A percentile compares a stretch with the other conserved stretches of the same genome.
phyloP scores from a whole-genome alignment of 768 basidiomycete species.

The Cystofilobasidium macerans region DNA sequence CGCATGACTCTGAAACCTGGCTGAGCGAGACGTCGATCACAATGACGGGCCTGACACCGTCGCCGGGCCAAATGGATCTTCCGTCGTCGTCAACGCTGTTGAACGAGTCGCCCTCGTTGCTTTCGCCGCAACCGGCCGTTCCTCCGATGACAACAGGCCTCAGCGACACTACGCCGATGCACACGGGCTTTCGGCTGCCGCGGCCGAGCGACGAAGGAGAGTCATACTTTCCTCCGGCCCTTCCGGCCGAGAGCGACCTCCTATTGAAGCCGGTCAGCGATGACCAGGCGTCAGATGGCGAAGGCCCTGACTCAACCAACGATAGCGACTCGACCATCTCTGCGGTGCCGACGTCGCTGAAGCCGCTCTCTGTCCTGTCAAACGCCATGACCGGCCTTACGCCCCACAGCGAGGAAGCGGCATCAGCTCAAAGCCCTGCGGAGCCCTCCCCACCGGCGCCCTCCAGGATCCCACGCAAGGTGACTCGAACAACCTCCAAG shows the following conservation, averaged over 20 bases:
- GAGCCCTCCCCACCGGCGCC: not conserved
- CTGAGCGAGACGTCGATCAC: not conserved
- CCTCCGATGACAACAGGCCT: not conserved
- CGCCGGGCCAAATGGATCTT: not conserved
- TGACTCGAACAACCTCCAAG: not conserved
- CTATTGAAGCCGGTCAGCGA: not conserved
- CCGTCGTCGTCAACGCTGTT: not conserved
- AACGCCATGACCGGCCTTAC: conserved; percentile 29
- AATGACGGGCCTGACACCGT: not conserved
- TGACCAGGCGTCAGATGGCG: not conserved
- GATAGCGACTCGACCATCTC: conserved; percentile 43
- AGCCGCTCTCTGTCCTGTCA: conserved; percentile 27
- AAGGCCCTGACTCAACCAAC: conserved; percentile 19
- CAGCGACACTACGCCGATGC: not conserved
- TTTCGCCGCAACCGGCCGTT: no score
- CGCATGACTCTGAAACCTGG: not conserved
- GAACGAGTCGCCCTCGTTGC: not conserved
- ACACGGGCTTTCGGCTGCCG: not conserved
- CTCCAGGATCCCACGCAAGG: conserved; percentile 15
- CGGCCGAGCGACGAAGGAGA: not conserved
- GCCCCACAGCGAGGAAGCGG: not conserved
- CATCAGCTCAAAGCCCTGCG: not conserved
- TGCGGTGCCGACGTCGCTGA: conserved; percentile 30
- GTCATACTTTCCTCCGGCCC: not conserved
- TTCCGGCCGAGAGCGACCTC: no score